Percentiles rank a stretch among this genome's conserved stretches.
Evolutionary conservation across 768 basidiomycete species (phyloP).

Genomic region (Tulasnella sp.): DNA sequence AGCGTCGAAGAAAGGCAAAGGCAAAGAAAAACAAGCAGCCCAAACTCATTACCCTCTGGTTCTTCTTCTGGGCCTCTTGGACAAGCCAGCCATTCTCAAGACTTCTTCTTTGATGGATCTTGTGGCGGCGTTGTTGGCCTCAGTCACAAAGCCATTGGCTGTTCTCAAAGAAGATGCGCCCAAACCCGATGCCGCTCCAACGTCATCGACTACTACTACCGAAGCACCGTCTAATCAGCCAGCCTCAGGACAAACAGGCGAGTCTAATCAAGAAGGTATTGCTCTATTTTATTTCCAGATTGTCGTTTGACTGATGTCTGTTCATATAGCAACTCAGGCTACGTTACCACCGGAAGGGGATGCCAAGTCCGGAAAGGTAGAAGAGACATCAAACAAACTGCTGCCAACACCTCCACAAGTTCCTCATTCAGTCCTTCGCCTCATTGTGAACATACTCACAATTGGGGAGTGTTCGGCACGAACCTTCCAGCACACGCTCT

Average conservation of each 20-base stretch:
- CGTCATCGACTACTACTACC: neutral
- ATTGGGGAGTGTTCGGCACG: slow-evolving; percentile 89
- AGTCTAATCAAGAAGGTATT: neutral
- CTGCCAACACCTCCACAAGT: slow-evolving; percentile 70
- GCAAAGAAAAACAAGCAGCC: slow-evolving; percentile 73
- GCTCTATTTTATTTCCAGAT: no score
- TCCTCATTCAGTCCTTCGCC: slow-evolving; percentile 67
- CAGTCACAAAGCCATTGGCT: slow-evolving; percentile 72
- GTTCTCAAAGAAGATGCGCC: slow-evolving; percentile 28
- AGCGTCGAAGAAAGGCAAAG: slow-evolving; percentile 78
- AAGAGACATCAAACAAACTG: slow-evolving; percentile 24
- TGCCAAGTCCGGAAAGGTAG: slow-evolving; percentile 8
- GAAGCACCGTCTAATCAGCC: neutral
- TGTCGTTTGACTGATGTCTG: neutral
- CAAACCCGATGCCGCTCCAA: neutral
- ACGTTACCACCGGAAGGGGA: slow-evolving; percentile 20
- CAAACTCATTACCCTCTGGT: slow-evolving; percentile 88
- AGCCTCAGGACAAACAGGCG: neutral
- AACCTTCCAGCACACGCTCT: slow-evolving; percentile 89
- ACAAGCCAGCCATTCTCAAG: slow-evolving; percentile 71
- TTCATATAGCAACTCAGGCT: slow-evolving; percentile 18
- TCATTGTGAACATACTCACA: slow-evolving; percentile 96
- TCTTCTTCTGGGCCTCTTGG: slow-evolving; percentile 72
- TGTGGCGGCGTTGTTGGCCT: slow-evolving; percentile 74
- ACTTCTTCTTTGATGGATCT: slow-evolving; percentile 89